Conservation (phyloP, 371 early-diverging fungal genomes). For the Mucor circinelloides region DNA sequence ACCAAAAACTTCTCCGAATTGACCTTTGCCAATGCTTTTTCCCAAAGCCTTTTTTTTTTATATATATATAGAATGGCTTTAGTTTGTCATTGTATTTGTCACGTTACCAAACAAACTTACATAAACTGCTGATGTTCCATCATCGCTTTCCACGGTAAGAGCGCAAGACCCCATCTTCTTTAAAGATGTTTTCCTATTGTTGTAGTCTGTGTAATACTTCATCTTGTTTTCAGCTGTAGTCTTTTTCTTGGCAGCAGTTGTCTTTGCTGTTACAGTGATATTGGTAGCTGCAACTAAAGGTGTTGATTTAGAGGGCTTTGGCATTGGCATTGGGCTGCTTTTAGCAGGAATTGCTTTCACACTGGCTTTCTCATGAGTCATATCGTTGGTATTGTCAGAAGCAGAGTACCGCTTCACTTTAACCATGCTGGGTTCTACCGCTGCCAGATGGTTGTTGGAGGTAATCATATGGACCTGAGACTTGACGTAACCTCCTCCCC, state of each 20-base stretch:
- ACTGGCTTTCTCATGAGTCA: neutral
- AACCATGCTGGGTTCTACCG: neutral
- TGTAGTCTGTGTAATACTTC: constrained; percentile 5
- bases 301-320: constrained; percentile 19
- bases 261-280: neutral
- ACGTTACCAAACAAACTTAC: constrained; percentile 10
- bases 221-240: neutral
- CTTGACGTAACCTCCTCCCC: constrained; percentile 11
- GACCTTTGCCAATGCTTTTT: constrained; percentile 90
- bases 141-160: constrained; percentile 17
- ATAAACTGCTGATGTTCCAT: constrained; percentile 22
- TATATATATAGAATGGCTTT: too few species aligned
- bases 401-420: neutral
- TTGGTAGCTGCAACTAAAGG: constrained; percentile 8
- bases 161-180: constrained; percentile 31
- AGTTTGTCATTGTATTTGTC: neutral
- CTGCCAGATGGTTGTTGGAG: neutral
- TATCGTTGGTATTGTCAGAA: neutral
- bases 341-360: neutral
- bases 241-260: neutral
- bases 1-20: constrained; percentile 86
- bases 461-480: constrained; percentile 17
- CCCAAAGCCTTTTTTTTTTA: constrained; percentile 87
- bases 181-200: constrained; percentile 24
- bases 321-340: neutral